Conservation (phyloP, 139 green algal species). For the Auxenochlorella pyrenoidosa region DNA sequence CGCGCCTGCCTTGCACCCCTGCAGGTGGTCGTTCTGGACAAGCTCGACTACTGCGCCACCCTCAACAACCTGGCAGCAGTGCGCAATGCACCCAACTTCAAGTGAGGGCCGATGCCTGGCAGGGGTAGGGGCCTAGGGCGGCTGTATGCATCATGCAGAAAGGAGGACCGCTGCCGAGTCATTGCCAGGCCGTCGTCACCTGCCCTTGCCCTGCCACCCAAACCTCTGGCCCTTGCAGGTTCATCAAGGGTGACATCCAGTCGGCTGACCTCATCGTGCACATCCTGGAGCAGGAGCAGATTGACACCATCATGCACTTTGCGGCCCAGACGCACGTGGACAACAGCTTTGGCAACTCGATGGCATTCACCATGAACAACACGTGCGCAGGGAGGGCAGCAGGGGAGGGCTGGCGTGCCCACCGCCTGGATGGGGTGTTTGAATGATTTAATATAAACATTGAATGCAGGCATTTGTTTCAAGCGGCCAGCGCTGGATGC, state of each 20-base stretch:
- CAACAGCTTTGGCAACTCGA: constrained; percentile 97
- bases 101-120: constrained; percentile 41
- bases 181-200: too few relatives aligned
- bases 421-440: not conserved
- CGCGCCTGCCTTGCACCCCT: not conserved
- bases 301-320: constrained; percentile 99
- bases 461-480: too few relatives aligned
- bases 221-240: constrained; percentile 39
- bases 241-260: constrained; percentile 96
- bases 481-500: not conserved
- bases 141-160: not conserved
- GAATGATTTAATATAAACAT: too few relatives aligned
- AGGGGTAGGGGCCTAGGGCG: not conserved
- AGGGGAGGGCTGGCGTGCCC: not conserved
- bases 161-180: not conserved
- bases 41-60: constrained; percentile 96
- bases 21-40: constrained; percentile 94
- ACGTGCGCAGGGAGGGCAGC: constrained; percentile 55
- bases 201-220: not conserved
- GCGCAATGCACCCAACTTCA: constrained; percentile 82
- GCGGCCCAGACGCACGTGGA: constrained; percentile 98
- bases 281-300: constrained; percentile 84
- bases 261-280: constrained; percentile 89
- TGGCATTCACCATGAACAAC: constrained; percentile 98
- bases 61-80: constrained; percentile 82